phyloP scores from a whole-genome alignment of 129 eudicot species.

The Solidago caesia region DNA sequence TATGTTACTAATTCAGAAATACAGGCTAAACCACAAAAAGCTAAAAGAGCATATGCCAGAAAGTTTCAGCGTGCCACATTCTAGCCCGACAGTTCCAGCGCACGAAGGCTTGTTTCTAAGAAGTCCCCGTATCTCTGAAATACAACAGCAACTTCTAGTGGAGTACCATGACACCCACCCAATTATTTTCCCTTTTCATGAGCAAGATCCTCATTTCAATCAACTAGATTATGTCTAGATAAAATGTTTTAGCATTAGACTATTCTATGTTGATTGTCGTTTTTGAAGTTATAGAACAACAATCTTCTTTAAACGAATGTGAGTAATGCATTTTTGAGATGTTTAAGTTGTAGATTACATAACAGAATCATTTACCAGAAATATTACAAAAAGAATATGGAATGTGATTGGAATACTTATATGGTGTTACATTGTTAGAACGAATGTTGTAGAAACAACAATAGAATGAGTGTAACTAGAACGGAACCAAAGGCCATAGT shows the following conservation, averaged over 20 bases:
- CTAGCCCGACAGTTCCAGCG: background rate
- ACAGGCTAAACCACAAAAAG: slow-evolving; percentile 19
- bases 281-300: background rate
- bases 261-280: background rate
- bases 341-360: slow-evolving; percentile 27
- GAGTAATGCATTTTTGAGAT: background rate
- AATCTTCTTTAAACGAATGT: background rate
- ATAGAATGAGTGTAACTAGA: slow-evolving; percentile 23
- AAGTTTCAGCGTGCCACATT: background rate
- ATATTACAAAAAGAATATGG: slow-evolving; percentile 16
- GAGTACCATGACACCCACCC: background rate
- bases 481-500: slow-evolving; percentile 12
- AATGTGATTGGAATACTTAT: background rate
- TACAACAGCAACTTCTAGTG: background rate
- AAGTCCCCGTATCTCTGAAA: background rate
- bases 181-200: slow-evolving; percentile 1
- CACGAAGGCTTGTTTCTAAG: background rate
- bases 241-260: background rate
- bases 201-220: background rate
- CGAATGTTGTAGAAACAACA: slow-evolving; percentile 27
- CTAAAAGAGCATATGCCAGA: background rate
- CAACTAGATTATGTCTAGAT: background rate
- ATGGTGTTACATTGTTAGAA: slow-evolving; percentile 7
- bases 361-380: slow-evolving; percentile 5
- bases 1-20: slow-evolving; percentile 28